Evolutionary conservation across 768 basidiomycete species (phyloP).

Genomic region (Rhizopogon vulgaris): DNA sequence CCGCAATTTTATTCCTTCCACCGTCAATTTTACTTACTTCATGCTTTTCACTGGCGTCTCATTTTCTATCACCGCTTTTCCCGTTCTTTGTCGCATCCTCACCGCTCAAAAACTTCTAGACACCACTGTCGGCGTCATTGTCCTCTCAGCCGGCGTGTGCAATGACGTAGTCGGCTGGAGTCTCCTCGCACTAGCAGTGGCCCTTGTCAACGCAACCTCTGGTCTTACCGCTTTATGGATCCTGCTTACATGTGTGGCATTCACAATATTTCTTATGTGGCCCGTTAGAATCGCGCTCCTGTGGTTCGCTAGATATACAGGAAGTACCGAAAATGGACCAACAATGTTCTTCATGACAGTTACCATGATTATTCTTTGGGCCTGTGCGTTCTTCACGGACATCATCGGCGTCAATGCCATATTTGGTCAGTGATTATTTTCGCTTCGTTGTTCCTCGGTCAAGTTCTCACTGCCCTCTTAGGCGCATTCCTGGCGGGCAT

Average conservation of each 20-base stretch:
- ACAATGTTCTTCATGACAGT: constrained; percentile 86
- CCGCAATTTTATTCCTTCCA: constrained; percentile 56
- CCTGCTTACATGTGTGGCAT: constrained; percentile 73
- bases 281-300: constrained; percentile 53
- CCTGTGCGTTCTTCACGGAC: constrained; percentile 89
- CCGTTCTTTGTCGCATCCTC: constrained; percentile 85
- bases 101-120: constrained; percentile 87
- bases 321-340: constrained; percentile 77
- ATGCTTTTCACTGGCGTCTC: constrained; percentile 93
- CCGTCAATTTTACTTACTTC: constrained; percentile 74
- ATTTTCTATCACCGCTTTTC: constrained; percentile 84
- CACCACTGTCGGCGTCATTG: constrained; percentile 89
- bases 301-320: constrained; percentile 73
- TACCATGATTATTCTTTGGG: constrained; percentile 75
- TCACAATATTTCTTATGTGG: constrained; percentile 72
- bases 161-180: constrained; percentile 89
- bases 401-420: constrained; percentile 93
- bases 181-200: constrained; percentile 83
- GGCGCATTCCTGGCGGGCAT: constrained; percentile 79
- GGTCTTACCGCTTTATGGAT: constrained; percentile 85
- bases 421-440: constrained; percentile 49
- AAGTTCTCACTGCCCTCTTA: constrained; percentile 15
- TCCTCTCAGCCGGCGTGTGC: constrained; percentile 87
- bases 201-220: constrained; percentile 82
- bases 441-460: not conserved